phyloP scores from a whole-genome alignment of 1,284 basidiomycete genomes.

The Cronartium ribicola region DNA sequence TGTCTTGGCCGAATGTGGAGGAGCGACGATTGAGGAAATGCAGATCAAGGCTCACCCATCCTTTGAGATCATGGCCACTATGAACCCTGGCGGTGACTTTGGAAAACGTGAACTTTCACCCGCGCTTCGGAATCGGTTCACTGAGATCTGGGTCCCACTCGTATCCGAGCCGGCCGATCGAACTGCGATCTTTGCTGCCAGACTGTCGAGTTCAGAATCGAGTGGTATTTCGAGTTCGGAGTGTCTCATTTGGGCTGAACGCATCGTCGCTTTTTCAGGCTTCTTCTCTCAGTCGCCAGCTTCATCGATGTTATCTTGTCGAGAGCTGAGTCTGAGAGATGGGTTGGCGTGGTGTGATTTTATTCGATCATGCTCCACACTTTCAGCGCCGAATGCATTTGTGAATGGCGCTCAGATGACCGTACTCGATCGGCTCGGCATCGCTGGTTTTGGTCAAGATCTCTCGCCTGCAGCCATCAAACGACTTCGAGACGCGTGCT shows the following conservation, averaged over 20 bases:
- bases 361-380: constrained; percentile 59
- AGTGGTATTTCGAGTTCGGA: background rate
- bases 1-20: constrained; percentile 87
- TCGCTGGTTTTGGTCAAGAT: constrained; percentile 44
- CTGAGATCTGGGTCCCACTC: constrained; percentile 96
- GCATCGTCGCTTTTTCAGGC: constrained; percentile 71
- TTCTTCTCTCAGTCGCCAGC: constrained; percentile 70
- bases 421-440: constrained; percentile 53
- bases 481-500: constrained; percentile 11
- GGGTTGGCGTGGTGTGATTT: constrained; percentile 90
- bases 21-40: constrained; percentile 66
- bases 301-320: constrained; percentile 58
- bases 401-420: constrained; percentile 54
- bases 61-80: constrained; percentile 93
- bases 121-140: constrained; percentile 94
- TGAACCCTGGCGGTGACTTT: constrained; percentile 99
- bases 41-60: constrained; percentile 62
- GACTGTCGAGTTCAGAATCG: constrained; percentile 61
- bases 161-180: constrained; percentile 73
- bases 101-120: constrained; percentile 99
- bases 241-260: constrained; percentile 58
- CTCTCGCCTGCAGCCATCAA: constrained; percentile 17
- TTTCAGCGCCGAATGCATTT: constrained; percentile 47
- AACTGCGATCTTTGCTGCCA: constrained; percentile 68
- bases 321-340: constrained; percentile 69